Evolutionary conservation across 306 rosid species (phyloP).

Genomic region (Acacia melanoxylon): DNA sequence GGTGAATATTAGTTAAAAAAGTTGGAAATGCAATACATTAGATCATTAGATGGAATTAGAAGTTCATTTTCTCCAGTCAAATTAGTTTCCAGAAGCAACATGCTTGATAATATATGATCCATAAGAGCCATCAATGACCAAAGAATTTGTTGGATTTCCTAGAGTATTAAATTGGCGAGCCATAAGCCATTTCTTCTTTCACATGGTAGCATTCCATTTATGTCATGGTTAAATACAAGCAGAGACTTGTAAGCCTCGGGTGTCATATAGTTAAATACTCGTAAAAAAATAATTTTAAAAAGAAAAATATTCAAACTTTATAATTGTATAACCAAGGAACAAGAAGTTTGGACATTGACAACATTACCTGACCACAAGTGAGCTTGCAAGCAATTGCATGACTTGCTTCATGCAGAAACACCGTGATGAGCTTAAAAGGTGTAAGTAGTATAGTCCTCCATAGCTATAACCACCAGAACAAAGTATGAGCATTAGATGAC

Average conservation of each 20-base stretch:
- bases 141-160: constrained; percentile 4
- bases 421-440: constrained; percentile 96
- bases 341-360: constrained; percentile 14
- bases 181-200: constrained; percentile 15
- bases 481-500: constrained; percentile 30
- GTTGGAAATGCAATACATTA: constrained; percentile 11
- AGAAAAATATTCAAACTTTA: background rate
- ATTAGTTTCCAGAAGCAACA: constrained; percentile 10
- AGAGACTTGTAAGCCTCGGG: constrained; percentile 7
- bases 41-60: background rate
- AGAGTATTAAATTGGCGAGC: background rate
- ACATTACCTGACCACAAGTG: constrained; percentile 85
- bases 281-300: background rate
- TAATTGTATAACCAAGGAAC: constrained; percentile 24
- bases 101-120: constrained; percentile 6
- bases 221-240: constrained; percentile 13
- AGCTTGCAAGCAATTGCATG: constrained; percentile 94
- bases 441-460: constrained; percentile 90
- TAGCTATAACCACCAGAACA: constrained; percentile 57
- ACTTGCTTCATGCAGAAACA: constrained; percentile 91
- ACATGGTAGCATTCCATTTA: background rate
- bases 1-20: background rate
- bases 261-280: background rate
- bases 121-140: constrained; percentile 10
- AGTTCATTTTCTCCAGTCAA: constrained; percentile 14